Evolutionary conservation across 768 basidiomycete species (phyloP).

Genomic region (Cystobasidium tubakii): DNA sequence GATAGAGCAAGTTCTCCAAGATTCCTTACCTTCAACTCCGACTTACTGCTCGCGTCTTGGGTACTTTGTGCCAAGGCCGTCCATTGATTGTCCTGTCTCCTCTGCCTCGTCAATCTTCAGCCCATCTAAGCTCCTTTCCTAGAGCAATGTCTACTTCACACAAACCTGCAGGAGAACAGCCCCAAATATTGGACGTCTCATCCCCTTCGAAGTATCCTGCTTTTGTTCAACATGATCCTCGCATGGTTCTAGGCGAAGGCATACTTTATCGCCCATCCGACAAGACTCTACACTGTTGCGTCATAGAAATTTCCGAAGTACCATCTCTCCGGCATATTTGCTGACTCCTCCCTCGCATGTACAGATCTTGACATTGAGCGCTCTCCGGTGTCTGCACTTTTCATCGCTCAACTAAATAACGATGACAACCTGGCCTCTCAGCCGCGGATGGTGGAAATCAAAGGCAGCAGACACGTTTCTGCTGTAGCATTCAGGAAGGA

Average conservation of each 20-base stretch:
- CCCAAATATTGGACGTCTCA: slow-evolving; percentile 24
- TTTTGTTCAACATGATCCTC: slow-evolving; percentile 34
- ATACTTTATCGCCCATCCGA: slow-evolving; percentile 32
- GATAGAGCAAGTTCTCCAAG: no score
- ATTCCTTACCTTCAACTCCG: no score
- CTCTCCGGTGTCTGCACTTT: slow-evolving; percentile 18
- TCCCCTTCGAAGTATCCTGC: slow-evolving; percentile 5
- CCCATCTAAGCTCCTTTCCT: neutral
- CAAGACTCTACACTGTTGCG: slow-evolving; percentile 33
- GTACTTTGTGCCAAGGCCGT: no score
- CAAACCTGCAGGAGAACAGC: neutral
- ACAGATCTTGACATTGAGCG: slow-evolving; percentile 37
- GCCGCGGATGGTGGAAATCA: slow-evolving; percentile 13
- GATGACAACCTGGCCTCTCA: neutral
- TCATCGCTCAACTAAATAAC: slow-evolving; percentile 25
- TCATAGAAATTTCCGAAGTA: neutral
- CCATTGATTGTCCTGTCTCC: neutral
- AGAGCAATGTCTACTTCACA: neutral
- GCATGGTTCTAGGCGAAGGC: slow-evolving; percentile 36
- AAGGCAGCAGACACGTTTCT: slow-evolving; percentile 30
- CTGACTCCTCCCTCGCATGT: neutral
- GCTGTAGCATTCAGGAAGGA: slow-evolving; percentile 31
- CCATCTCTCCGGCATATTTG: neutral
- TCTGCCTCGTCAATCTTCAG: neutral
- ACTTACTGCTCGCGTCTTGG: no score